Evolutionary conservation across 2,329 filamentous ascomycete species (phyloP).

Genomic region (Sclerotinia spermophila): DNA sequence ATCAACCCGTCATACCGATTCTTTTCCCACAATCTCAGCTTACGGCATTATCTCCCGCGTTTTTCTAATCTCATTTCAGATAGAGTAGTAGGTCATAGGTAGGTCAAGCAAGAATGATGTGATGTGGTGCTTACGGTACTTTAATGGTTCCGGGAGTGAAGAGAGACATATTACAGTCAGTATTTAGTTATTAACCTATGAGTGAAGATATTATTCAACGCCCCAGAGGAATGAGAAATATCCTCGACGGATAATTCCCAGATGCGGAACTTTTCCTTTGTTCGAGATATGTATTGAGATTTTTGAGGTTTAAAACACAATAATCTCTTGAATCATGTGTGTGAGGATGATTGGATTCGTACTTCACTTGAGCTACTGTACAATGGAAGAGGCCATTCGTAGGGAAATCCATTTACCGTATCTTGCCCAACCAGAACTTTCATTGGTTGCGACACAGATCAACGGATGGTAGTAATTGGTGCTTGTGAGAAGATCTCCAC

Average conservation of each 20-base stretch:
- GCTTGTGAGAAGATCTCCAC: conserved; percentile 9
- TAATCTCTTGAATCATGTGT: not conserved
- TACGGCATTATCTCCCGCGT: not conserved
- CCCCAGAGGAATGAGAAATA: not conserved
- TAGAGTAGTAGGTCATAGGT: not conserved
- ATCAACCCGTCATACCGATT: not conserved
- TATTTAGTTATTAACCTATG: not conserved
- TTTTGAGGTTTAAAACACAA: too few relatives aligned
- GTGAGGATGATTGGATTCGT: not conserved
- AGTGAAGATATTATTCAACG: not conserved
- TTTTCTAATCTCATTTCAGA: not conserved
- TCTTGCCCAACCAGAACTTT: not conserved
- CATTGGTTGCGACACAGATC: conserved; percentile 3
- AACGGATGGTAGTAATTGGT: not conserved
- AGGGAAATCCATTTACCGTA: not conserved
- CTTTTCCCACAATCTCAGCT: not conserved
- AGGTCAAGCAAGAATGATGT: conserved; percentile 2
- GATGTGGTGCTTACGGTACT: conserved; percentile 3
- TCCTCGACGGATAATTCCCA: not conserved
- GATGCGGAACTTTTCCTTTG: not conserved
- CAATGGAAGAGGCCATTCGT: not conserved
- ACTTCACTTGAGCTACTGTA: not conserved
- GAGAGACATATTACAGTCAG: not conserved
- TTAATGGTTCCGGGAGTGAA: not conserved
- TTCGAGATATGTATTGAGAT: not conserved